Evolutionary conservation across 768 basidiomycete genomes (phyloP).

Genomic region (Coprinellus aureogranulatus): DNA sequence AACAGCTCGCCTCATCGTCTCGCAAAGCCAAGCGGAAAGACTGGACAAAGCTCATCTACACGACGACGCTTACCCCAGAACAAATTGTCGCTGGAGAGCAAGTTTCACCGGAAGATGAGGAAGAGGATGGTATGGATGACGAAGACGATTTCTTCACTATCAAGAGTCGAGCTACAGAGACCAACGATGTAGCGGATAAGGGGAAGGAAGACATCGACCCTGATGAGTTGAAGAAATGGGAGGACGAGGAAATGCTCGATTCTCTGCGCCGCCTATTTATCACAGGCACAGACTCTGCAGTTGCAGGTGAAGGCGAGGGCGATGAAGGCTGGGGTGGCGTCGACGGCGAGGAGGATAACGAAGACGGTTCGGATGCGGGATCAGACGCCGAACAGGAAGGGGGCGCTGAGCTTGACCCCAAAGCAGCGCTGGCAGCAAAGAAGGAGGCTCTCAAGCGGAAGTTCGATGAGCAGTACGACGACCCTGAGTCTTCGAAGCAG

Average conservation of each 20-base stretch:
- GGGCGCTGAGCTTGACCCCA: conserved; percentile 20
- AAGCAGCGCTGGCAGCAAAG: conserved; percentile 69
- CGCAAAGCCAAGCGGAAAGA: conserved; percentile 51
- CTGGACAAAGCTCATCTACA: conserved; percentile 86
- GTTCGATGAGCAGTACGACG: conserved; percentile 96
- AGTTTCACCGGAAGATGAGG: conserved; percentile 23
- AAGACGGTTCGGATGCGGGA: conserved; percentile 27
- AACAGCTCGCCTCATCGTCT: conserved; percentile 41
- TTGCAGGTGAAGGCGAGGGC: conserved; percentile 31
- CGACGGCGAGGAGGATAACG: conserved; percentile 27
- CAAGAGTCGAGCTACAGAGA: conserved; percentile 34
- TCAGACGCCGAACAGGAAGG: conserved; percentile 31
- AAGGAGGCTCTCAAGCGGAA: conserved; percentile 91
- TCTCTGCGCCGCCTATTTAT: conserved; percentile 89
- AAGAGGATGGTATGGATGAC: conserved; percentile 39
- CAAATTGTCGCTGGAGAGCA: conserved; percentile 54
- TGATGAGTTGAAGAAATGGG: conserved; percentile 70
- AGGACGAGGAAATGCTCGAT: conserved; percentile 80
- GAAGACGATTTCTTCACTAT: conserved; percentile 78
- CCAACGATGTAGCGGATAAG: conserved; percentile 60
- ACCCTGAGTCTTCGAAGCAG: conserved; percentile 71
- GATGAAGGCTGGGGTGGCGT: conserved; percentile 42
- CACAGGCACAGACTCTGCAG: conserved; percentile 54
- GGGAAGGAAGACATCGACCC: conserved; percentile 58
- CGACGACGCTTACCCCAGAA: conserved; percentile 61